Evolutionary conservation across 164 flowering plant genomes (phyloP).

Genomic region (grape (Vitis vinifera)): ASM3070453v1 NC_081815.1:11780001-11780500

Average conservation of each 20-base stretch:
- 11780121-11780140: constrained; percentile 66
- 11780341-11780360: neutral
- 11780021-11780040: neutral
- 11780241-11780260: neutral
- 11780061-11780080: neutral
- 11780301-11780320: neutral
- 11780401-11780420: too few species aligned
- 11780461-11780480: neutral
- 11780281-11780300: too few species aligned
- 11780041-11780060: neutral
- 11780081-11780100: constrained; percentile 60
- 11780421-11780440: too few species aligned
- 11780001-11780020: constrained; percentile 36
- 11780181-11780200: neutral
- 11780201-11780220: neutral
- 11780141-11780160: constrained; percentile 38
- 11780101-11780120: constrained; percentile 55
- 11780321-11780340: neutral
- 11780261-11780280: neutral
- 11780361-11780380: neutral
- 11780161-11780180: constrained; percentile 42
- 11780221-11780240: neutral
- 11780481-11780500: neutral
- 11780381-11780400: too few species aligned
- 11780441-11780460: neutral